Evolutionary conservation across 768 basidiomycete species (phyloP).

Genomic region (Inosperma sp.): DNA sequence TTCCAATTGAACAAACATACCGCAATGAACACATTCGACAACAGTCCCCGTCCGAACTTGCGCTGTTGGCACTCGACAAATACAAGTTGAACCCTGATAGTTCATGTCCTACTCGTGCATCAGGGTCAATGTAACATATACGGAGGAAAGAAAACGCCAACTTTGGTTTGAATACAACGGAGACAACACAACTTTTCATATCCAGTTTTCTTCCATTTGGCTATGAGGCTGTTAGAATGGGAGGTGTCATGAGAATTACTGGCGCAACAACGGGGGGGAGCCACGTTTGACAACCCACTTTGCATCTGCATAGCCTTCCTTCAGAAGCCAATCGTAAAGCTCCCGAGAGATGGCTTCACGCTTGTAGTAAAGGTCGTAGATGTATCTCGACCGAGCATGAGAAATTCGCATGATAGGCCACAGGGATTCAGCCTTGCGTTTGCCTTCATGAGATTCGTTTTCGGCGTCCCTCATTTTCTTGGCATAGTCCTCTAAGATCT

Average conservation of each 20-base stretch:
- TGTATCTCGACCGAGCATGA: constrained; percentile 92
- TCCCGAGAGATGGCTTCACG: constrained; percentile 91
- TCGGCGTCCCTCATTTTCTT: constrained; percentile 99
- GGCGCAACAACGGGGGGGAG: background rate
- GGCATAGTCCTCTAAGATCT: constrained; percentile 97
- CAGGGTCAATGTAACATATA: background rate
- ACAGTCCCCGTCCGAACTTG: constrained; percentile 85
- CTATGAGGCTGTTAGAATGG: constrained; percentile 67
- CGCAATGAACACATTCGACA: constrained; percentile 96
- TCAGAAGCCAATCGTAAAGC: constrained; percentile 96
- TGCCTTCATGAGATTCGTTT: constrained; percentile 97
- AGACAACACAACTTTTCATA: constrained; percentile 98
- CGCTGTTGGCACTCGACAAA: constrained; percentile 95
- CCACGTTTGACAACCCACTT: constrained; percentile 59
- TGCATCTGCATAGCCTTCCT: constrained; percentile 94
- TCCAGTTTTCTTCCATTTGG: constrained; percentile 99
- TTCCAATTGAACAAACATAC: constrained; percentile 49
- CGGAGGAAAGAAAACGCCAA: constrained; percentile 24
- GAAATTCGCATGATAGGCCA: constrained; percentile 99
- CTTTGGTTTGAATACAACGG: constrained; percentile 92
- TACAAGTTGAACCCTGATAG: constrained; percentile 96
- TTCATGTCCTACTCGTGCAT: constrained; percentile 80
- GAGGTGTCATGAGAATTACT: constrained; percentile 10
- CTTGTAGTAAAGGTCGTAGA: constrained; percentile 98
- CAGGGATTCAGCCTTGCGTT: constrained; percentile 86